Base-by-base conservation (phyloP, 495 filamentous ascomycete genomes). In the Trichoderma gamsii region DNA sequence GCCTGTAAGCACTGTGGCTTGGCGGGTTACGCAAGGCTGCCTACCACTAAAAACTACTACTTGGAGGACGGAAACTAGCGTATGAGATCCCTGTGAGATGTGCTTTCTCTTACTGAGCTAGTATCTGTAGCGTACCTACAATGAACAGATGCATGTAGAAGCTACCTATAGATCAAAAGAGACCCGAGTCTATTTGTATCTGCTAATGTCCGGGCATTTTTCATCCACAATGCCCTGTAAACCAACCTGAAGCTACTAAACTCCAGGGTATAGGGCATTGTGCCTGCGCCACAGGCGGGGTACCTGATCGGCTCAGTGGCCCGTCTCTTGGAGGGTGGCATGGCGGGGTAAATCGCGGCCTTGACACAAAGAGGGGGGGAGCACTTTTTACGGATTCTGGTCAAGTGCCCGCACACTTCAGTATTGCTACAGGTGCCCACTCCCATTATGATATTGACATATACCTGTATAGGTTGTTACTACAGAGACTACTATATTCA, bases 221-320 rank as follows among this genome's bases (percentile, higher is more conserved):
- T 3, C 44, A 49, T 2, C 7, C n/a, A 18, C 44, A 2, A 49
- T 49, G 44, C 44, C 44, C 44, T 49, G 35, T 38, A 38, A 38
- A 38, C 35, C 35, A 38, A n/a, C n/a, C n/a, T n/a, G n/a, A n/a
- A 9, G 8, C 35, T 38, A 5, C 8, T 38, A 3, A 38, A 38
- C 5, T 46, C 12, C 12, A 46, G 5, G 43, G 43, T 46, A 38
- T 5, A 38, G 35, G 43, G 43, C 51, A 56, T 56, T 32, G 56
- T 61, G 56, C 56, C 56, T 61, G 56, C 56, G 56, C 56, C 56
- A 61, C 56, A 61, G 56, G 56, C 56, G 56, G 56, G 56, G 56
- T 61, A 29, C 56, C 56, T 61, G 56, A 61, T 11, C 56, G 56
- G 23, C 56, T 21, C 56, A 61, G 23, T 32, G 8, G 15, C 11